phyloP scores from a whole-genome alignment of 148 eudicot genomes.

The Drosera capensis region DNA sequence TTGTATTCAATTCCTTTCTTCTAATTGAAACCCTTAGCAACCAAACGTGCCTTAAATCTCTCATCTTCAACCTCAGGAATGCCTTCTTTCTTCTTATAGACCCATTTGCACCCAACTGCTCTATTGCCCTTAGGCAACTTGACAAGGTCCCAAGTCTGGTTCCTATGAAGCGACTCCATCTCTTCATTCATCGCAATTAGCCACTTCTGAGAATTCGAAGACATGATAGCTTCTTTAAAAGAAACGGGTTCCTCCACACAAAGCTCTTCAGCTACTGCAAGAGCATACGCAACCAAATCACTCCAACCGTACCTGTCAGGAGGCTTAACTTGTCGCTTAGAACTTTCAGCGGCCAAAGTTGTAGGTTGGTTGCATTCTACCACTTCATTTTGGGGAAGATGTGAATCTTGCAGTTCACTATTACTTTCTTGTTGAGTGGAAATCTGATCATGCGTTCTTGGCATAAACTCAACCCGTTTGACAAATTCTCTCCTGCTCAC shows the following conservation, averaged over 20 bases:
- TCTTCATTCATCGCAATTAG: neutral
- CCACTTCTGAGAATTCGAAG: neutral
- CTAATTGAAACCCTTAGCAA: neutral
- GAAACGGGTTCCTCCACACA: neutral
- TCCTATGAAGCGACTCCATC: neutral
- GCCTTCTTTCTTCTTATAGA: neutral
- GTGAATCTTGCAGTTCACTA: too few species aligned
- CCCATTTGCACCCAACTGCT: neutral
- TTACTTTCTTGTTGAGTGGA: too few species aligned
- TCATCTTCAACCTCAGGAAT: neutral
- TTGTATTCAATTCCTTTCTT: neutral
- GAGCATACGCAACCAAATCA: too few species aligned
- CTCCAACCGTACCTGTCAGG: too few species aligned
- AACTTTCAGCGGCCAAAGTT: too few species aligned
- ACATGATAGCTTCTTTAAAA: neutral
- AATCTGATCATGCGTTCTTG: too few species aligned
- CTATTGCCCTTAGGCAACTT: neutral
- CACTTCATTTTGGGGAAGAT: too few species aligned
- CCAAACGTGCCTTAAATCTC: neutral
- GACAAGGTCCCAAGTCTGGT: neutral
- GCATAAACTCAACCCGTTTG: neutral
- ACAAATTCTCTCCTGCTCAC: too few species aligned
- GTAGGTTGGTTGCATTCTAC: too few species aligned
- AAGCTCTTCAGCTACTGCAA: too few species aligned
- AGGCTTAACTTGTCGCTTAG: too few species aligned